A percentile compares a stretch with the other conserved stretches of the same genome.
Conservation (phyloP, 2,329 filamentous ascomycete genomes). For the Trichophyton rubrum region DNA sequence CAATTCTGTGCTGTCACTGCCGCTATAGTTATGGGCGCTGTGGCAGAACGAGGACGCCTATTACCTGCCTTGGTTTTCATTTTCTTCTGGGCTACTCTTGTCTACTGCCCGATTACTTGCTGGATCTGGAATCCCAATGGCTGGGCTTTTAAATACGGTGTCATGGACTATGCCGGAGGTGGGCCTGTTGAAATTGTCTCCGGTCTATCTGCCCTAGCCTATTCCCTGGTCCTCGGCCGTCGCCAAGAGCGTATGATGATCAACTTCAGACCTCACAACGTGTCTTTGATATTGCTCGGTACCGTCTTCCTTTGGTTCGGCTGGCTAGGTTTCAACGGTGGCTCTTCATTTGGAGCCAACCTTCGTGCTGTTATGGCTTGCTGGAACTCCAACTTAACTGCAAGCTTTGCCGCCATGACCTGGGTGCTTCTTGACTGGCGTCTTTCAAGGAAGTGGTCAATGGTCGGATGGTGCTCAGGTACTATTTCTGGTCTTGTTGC, state of each 20-base stretch:
- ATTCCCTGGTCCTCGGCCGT: conserved; percentile 88
- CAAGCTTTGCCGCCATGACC: conserved; percentile 79
- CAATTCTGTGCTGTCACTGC: conserved; percentile 93
- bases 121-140: conserved; percentile 95
- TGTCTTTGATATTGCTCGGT: conserved; percentile 89
- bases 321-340: conserved; percentile 98
- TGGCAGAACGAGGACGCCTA: conserved; percentile 85
- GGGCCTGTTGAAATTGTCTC: conserved; percentile 96
- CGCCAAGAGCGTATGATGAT: conserved; percentile 99
- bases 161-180: conserved; percentile 91
- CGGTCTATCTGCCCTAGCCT: conserved; percentile 82
- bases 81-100: conserved; percentile 92
- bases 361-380: conserved; percentile 88
- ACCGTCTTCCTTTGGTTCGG: conserved; percentile 96
- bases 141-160: conserved; percentile 82
- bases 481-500: conserved; percentile 77
- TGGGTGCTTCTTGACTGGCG: conserved; percentile 96
- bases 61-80: conserved; percentile 89
- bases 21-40: conserved; percentile 80
- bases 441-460: conserved; percentile 86
- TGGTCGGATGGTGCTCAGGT: conserved; percentile 86
- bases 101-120: conserved; percentile 93
- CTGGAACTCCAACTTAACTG: conserved; percentile 94
- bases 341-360: conserved; percentile 86
- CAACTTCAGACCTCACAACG: conserved; percentile 98